These are phyloP conservation scores for Claviceps cyperi DNA, from an alignment of 2,329 filamentous ascomycete species.

Conservation along the genomic window DNA sequence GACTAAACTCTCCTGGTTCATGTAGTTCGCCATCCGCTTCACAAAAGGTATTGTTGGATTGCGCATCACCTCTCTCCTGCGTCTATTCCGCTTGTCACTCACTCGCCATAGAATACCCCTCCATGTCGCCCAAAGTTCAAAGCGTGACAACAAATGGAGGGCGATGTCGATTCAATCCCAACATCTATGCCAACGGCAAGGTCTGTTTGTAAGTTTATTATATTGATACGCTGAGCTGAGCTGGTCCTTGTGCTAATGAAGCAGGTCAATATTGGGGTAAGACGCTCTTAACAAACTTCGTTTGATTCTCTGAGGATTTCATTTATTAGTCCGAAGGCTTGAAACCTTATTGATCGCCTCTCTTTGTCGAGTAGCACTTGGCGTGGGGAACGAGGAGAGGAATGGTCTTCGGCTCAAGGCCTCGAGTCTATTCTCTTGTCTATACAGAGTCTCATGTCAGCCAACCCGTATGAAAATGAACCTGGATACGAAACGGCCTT, in stretches of 20 bases:
- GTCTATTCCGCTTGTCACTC: not conserved
- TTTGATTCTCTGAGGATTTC: not conserved
- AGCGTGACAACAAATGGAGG: constrained; percentile 81
- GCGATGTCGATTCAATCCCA: constrained; percentile 83
- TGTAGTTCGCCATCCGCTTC: constrained; percentile 62
- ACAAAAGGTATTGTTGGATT: constrained; percentile 42
- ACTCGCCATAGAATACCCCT: constrained; percentile 57
- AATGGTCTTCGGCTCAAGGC: constrained; percentile 94
- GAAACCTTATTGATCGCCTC: constrained; percentile 1
- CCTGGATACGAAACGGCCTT: constrained; percentile 77
- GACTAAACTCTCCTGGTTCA: not conserved
- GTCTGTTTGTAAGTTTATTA: constrained; percentile 63
- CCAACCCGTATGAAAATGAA: constrained; percentile 91
- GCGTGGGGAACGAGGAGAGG: constrained; percentile 76
- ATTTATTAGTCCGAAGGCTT: not conserved
- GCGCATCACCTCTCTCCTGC: not conserved
- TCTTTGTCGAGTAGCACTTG: constrained; percentile 54
- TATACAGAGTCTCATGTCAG: constrained; percentile 90
- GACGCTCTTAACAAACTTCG: constrained; percentile 3
- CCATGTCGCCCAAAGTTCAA: constrained; percentile 45
- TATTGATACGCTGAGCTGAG: not conserved
- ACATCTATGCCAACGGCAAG: constrained; percentile 83
- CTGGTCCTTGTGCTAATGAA: not conserved
- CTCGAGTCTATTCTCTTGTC: constrained; percentile 88
- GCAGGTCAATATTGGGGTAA: constrained; percentile 74